Base-by-base conservation (phyloP, 78 protist genomes). In the Dictyostelium intermedium region DNA sequence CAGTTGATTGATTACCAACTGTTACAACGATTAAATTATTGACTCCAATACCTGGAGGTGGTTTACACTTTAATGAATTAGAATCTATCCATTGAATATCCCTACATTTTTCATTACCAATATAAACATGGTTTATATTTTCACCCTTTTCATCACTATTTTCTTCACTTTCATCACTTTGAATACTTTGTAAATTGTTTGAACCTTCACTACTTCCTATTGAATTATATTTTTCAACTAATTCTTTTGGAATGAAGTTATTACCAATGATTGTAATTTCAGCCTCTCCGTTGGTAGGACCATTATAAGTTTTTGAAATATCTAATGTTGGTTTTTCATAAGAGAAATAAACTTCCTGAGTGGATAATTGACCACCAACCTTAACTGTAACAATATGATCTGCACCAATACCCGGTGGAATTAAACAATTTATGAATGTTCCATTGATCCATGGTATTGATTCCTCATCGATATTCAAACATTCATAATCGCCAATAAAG, bases 321-420 rank as follows among this genome's bases (percentile, higher is more conserved):
- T 30, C 9, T 8, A 69, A 69, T 25, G 27, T 30, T 61, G 6
- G 25, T 6, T 69, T 69, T 3, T 69, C 8, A 43, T 10, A 27
- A 20, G 27, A 60, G 69, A 69, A 69, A 18, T 25, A 16, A 69
- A 69, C 25, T 69, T n/a, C n/a, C n/a, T n/a, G n/a, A 3, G 10
- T 6, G n/a, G 77, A 18, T 32, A 9, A 4, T 83, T 83, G 89
- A 7, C 39, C 39, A 7, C 34, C 34, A 69, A 69, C 41, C 13
- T 9, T 69, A 32, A 69, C 77, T n/a, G 0, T 1, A 37, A 85
- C 74, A n/a, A 45, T 0, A 8, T 53, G 2, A 37, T 85, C 74
- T 16, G 45, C n/a, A 45, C 91, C 91, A 34, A 85, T 73, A 23
- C 91, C 91, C 6, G 91, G 83, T 56, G 80, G 50, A 27, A 84